Evolutionary conservation across 768 basidiomycete species (phyloP).

Genomic region (Grammothele lineata): DNA sequence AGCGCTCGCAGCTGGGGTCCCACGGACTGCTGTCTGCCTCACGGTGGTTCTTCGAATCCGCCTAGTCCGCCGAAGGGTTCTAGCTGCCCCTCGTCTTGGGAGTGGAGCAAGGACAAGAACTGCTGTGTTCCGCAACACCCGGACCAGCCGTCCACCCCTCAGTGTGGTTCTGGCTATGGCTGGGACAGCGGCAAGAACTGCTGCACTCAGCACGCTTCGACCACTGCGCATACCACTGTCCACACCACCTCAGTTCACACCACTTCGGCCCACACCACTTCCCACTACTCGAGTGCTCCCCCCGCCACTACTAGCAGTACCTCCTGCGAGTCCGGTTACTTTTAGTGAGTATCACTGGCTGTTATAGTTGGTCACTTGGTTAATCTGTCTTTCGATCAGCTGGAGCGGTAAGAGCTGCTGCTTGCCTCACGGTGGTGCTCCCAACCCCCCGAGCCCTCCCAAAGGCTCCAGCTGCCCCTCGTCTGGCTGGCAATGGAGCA

Average conservation of each 20-base stretch:
- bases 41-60: slow-evolving; percentile 38
- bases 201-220: slow-evolving; percentile 10
- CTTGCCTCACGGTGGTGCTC: slow-evolving; percentile 40
- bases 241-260: slow-evolving; percentile 20
- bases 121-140: slow-evolving; percentile 53
- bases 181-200: slow-evolving; percentile 41
- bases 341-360: slow-evolving; percentile 13
- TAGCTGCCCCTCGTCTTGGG: slow-evolving; percentile 44
- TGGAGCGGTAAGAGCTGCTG: slow-evolving; percentile 35
- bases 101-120: slow-evolving; percentile 42
- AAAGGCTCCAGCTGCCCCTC: slow-evolving; percentile 42
- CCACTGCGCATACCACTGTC: slow-evolving; percentile 23
- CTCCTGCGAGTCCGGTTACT: slow-evolving; percentile 25
- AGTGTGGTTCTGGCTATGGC: slow-evolving; percentile 39
- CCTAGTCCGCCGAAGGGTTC: slow-evolving; percentile 43
- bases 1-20: slow-evolving; percentile 24
- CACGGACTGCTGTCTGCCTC: slow-evolving; percentile 41
- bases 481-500: slow-evolving; percentile 48
- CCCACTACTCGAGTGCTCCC: neutral
- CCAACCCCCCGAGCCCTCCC: slow-evolving; percentile 43
- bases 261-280: neutral
- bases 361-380: too few relatives aligned
- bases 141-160: slow-evolving; percentile 33
- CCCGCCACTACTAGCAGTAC: slow-evolving; percentile 16
- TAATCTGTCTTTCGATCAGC: too few relatives aligned